A percentile compares a stretch with the other conserved stretches of the same genome.
phyloP scores from a whole-genome alignment of 2,329 filamentous ascomycete species.

The Cytospora mali region DNA sequence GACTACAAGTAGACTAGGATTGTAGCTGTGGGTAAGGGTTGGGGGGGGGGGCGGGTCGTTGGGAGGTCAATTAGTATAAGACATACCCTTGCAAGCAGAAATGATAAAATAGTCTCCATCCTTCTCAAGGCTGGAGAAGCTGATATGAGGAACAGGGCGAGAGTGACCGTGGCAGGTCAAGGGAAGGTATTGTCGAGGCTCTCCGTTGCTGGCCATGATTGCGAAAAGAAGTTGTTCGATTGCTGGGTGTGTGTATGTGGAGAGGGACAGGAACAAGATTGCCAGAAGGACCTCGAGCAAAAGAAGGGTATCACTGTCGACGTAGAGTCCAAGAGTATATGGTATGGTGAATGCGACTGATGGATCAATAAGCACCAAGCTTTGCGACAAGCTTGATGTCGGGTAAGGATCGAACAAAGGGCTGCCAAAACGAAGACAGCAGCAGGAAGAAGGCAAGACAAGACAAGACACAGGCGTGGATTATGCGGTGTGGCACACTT shows the following conservation, averaged over 20 bases:
- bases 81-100: conserved; percentile 82
- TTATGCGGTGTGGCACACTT: conserved; percentile 19
- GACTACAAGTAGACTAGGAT: not conserved
- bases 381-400: conserved; percentile 1
- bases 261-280: conserved; percentile 28
- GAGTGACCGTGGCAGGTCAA: conserved; percentile 95
- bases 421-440: conserved; percentile 12
- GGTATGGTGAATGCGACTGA: conserved; percentile 27
- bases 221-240: not conserved
- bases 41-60: conserved; percentile 29
- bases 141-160: conserved; percentile 86
- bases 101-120: conserved; percentile 89
- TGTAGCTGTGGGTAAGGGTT: conserved; percentile 20
- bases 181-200: conserved; percentile 69
- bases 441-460: conserved; percentile 8
- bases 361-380: conserved; percentile 1
- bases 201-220: conserved; percentile 35
- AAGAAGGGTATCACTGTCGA: conserved; percentile 10
- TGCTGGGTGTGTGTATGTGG: not conserved
- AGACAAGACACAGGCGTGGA: conserved; percentile 5
- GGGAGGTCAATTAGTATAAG: not conserved
- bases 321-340: conserved; percentile 11
- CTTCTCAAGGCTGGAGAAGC: conserved; percentile 82
- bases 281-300: conserved; percentile 12
- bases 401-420: not conserved